Base-by-base conservation (phyloP, 129 eudicot genomes). In the Deinandra increscens region DNA sequence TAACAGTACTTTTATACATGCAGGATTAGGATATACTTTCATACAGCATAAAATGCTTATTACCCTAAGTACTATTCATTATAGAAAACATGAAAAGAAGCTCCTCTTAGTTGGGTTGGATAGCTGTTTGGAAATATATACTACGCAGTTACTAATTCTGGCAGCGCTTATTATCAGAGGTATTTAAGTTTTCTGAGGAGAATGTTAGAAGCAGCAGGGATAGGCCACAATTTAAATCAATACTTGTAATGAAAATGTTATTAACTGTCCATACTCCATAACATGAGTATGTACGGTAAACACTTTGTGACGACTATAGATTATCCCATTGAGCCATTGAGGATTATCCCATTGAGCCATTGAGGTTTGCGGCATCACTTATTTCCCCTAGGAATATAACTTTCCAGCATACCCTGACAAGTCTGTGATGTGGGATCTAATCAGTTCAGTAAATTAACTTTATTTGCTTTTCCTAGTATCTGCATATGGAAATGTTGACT, bases 371-470 rank as follows among this genome's bases (percentile, higher is more conserved):
- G n/a, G n/a, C n/a, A n/a, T n/a, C n/a, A n/a, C n/a, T n/a, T n/a
- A n/a, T n/a, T n/a, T n/a, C n/a, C n/a, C n/a, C n/a, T 31, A 11
- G 3, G 64, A 31, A 26, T 59, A 10, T 31, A 18, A 31, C 18
- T 59, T 31, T 29, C 41, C 9, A 59, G 64, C 8, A 41, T 59
- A 65, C 39, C 70, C 70, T 50, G 26, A 23, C 56, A 65, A 65
- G 34, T 12, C 49, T 6, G 55, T 43, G 54, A 22, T 5, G 55
- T 42, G 8, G 13, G 13, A 66, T 44, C n/a, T 43, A 44, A 17
- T 66, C 12, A 65, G 22, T 43, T 66, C 51, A 20, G 36, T 20
- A 31, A 4, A 12, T 62, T 39, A 37, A 38, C 31, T 38, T 19
- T 17, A 56, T 23, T 56, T 56, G 38, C 26, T 43, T 41, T 19